Conservation (phyloP, 177 flowering plant genomes). For the Telopea speciosissima region DNA sequence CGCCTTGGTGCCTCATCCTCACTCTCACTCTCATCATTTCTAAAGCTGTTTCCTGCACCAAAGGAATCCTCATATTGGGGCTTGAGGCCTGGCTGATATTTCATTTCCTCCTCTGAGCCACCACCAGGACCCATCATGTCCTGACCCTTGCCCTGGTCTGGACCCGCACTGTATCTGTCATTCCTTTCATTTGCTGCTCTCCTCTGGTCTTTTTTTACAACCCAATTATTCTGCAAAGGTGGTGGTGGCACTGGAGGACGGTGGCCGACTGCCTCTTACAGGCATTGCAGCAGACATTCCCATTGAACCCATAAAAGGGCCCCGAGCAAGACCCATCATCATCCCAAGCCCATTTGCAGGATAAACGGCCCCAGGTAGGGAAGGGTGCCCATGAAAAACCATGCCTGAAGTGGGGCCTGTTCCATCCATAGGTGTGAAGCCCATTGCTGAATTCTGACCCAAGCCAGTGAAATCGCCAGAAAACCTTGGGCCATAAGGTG, state of each 20-base stretch:
- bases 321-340: conserved; percentile 89
- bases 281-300: conserved; percentile 37
- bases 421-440: conserved; percentile 24
- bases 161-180: conserved; percentile 39
- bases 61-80: conserved; percentile 38
- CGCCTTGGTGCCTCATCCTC: conserved; percentile 98
- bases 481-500: conserved; percentile 82
- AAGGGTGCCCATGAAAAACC: conserved; percentile 85
- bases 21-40: conserved; percentile 85
- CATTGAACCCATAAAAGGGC: conserved; percentile 79
- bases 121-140: conserved; percentile 28
- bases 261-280: conserved; percentile 44
- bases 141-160: conserved; percentile 46
- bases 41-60: conserved; percentile 39
- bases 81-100: conserved; percentile 32
- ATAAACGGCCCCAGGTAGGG: conserved; percentile 58
- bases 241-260: conserved; percentile 34
- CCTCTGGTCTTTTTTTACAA: conserved; percentile 54
- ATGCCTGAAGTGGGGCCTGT: conserved; percentile 47
- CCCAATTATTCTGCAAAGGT: conserved; percentile 36
- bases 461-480: conserved; percentile 50
- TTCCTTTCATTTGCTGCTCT: conserved; percentile 34
- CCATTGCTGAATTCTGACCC: conserved; percentile 26
- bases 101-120: conserved; percentile 37
- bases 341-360: conserved; percentile 71